Conservation (phyloP, 2,329 filamentous ascomycete species). For the Arthrobotrys sinensis region DNA sequence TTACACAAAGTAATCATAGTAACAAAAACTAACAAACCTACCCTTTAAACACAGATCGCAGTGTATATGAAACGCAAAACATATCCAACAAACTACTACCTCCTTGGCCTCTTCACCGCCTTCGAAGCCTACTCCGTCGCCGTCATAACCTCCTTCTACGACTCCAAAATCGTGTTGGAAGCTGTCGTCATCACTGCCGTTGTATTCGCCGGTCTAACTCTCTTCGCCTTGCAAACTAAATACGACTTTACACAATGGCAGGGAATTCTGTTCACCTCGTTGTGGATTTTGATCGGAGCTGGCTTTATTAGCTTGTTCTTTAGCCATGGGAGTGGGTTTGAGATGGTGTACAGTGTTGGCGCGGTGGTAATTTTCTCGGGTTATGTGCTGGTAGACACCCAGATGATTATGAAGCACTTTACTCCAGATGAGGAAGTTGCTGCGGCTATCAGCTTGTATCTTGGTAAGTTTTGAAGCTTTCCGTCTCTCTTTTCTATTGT, state of each 20-base stretch:
- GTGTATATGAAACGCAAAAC: constrained; percentile 95
- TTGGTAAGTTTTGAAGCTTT: constrained; percentile 67
- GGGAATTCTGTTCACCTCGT: constrained; percentile 89
- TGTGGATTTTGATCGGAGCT: constrained; percentile 93
- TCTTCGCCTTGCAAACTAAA: constrained; percentile 96
- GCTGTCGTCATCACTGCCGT: constrained; percentile 89
- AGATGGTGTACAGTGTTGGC: constrained; percentile 87
- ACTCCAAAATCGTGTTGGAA: constrained; percentile 86
- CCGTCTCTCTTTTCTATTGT: not conserved
- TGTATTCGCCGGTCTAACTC: constrained; percentile 82
- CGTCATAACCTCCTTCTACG: constrained; percentile 89
- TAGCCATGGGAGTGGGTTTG: constrained; percentile 83
- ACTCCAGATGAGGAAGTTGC: constrained; percentile 99
- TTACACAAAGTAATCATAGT: constrained; percentile 18
- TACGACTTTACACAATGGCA: constrained; percentile 99
- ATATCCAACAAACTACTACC: constrained; percentile 93
- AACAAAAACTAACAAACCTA: constrained; percentile 8
- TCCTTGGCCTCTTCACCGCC: constrained; percentile 89
- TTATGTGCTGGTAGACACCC: constrained; percentile 96
- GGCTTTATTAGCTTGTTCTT: constrained; percentile 92
- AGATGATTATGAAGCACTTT: constrained; percentile 94
- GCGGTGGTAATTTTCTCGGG: constrained; percentile 90
- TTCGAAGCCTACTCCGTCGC: constrained; percentile 94
- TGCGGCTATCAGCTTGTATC: constrained; percentile 91
- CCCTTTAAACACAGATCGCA: constrained; percentile 35